phyloP scores from a whole-genome alignment of 139 green algal species.

The Volvox reticuliferus region DNA sequence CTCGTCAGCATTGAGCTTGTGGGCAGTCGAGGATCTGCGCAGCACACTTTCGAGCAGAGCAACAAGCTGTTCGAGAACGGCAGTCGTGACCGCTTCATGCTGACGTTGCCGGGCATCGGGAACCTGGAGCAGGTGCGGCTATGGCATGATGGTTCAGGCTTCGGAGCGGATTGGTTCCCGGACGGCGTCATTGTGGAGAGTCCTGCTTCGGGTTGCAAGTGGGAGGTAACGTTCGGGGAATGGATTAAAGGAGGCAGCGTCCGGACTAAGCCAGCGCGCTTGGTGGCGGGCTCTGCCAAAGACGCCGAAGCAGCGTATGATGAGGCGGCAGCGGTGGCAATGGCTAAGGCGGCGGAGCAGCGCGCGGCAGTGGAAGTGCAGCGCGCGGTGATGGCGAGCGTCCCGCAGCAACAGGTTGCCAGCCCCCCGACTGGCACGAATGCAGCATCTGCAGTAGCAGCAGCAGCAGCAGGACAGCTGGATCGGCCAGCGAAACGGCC shows the following conservation, averaged over 20 bases:
- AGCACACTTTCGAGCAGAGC: conserved; percentile 51
- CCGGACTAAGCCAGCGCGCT: neutral
- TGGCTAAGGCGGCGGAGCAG: conserved; percentile 20
- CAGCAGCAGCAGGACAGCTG: neutral
- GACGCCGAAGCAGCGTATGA: conserved; percentile 5
- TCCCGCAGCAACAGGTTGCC: neutral
- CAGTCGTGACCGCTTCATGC: conserved; percentile 51
- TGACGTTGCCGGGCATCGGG: conserved; percentile 57
- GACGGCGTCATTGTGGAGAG: conserved; percentile 36
- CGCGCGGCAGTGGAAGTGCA: neutral
- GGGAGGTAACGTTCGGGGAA: conserved; percentile 49
- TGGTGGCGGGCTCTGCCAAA: conserved; percentile 30
- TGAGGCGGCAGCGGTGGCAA: neutral
- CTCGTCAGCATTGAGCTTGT: conserved; percentile 52
- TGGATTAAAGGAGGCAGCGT: conserved; percentile 57
- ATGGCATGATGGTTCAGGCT: conserved; percentile 62
- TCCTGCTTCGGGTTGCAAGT: conserved; percentile 33
- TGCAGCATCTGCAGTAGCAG: neutral
- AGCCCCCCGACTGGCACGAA: neutral
- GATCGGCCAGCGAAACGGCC: neutral
- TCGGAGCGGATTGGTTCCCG: conserved; percentile 53
- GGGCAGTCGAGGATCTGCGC: conserved; percentile 7
- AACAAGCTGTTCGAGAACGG: conserved; percentile 63
- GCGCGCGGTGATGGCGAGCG: neutral
- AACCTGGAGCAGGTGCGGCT: conserved; percentile 35